These are phyloP conservation scores for Neoboletus magnificus DNA, from an alignment of 768 basidiomycete species.

Conservation along the genomic window DNA sequence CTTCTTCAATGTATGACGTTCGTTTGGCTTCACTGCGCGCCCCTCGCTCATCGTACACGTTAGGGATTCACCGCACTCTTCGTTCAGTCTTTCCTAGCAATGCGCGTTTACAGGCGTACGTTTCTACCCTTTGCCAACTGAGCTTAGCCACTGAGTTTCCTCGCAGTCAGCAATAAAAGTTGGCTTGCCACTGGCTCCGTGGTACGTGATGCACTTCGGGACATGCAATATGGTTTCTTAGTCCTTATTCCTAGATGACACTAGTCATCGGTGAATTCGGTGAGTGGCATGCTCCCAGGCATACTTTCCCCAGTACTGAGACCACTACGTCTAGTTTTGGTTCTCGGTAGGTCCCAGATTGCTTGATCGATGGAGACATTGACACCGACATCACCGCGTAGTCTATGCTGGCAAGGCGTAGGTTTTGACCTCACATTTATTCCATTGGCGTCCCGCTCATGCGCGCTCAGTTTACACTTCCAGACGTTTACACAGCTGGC, in stretches of 20 bases:
- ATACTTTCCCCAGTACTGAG: conserved; percentile 6
- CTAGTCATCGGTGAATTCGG: conserved; percentile 45
- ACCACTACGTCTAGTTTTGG: conserved; percentile 23
- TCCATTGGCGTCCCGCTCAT: background rate
- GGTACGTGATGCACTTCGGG: conserved; percentile 13
- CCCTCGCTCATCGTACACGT: background rate
- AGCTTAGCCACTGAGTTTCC: background rate
- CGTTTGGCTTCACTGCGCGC: background rate
- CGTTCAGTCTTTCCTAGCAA: conserved; percentile 56
- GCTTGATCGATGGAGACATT: background rate
- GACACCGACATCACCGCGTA: conserved; percentile 12
- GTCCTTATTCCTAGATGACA: conserved; percentile 10
- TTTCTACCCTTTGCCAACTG: background rate
- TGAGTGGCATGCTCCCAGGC: conserved; percentile 6
- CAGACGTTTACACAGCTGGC: conserved; percentile 46
- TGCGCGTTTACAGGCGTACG: conserved; percentile 52
- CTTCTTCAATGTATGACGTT: conserved; percentile 44
- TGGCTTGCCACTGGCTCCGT: conserved; percentile 40
- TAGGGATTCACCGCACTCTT: conserved; percentile 49
- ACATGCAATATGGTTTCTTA: background rate
- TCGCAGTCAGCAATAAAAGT: conserved; percentile 50
- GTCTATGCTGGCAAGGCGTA: conserved; percentile 39
- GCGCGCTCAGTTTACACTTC: conserved; percentile 35
- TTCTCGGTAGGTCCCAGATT: conserved; percentile 31
- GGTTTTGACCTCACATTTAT: conserved; percentile 13